These are phyloP conservation scores for Candida morakotiae DNA, from an alignment of 805 yeast genomes.

Conservation along the genomic window DNA sequence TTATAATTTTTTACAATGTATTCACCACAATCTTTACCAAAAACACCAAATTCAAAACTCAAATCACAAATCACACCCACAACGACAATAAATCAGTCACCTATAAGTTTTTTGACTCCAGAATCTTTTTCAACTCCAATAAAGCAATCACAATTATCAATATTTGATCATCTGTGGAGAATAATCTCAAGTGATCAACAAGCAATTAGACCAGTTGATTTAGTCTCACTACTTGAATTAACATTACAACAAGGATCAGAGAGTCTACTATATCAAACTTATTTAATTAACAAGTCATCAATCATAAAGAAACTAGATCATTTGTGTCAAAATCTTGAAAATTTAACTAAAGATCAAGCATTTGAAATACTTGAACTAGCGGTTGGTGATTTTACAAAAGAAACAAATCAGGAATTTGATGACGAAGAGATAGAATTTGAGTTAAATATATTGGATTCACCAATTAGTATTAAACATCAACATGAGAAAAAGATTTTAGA, in stretches of 20 bases:
- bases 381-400: conserved; percentile 11
- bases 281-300: too few relatives aligned
- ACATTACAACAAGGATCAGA: too few relatives aligned
- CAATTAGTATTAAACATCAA: too few relatives aligned
- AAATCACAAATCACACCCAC: background rate
- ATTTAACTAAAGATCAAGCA: conserved; percentile 10
- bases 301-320: conserved; percentile 2
- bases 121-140: background rate
- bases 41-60: background rate
- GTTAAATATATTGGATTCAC: too few relatives aligned
- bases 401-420: background rate
- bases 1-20: too few relatives aligned
- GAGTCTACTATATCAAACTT: too few relatives aligned
- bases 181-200: background rate
- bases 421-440: too few relatives aligned
- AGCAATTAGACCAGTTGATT: background rate
- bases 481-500: too few relatives aligned
- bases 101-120: background rate
- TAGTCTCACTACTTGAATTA: conserved; percentile 1
- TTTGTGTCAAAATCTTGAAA: background rate
- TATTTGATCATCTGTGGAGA: conserved; percentile 5
- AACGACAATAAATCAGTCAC: background rate
- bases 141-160: background rate
- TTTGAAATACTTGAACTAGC: conserved; percentile 10
- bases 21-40: background rate